These are phyloP conservation scores for Pseudozyma hubeiensis DNA, from an alignment of 1,284 basidiomycete genomes.

Conservation along the genomic window DNA sequence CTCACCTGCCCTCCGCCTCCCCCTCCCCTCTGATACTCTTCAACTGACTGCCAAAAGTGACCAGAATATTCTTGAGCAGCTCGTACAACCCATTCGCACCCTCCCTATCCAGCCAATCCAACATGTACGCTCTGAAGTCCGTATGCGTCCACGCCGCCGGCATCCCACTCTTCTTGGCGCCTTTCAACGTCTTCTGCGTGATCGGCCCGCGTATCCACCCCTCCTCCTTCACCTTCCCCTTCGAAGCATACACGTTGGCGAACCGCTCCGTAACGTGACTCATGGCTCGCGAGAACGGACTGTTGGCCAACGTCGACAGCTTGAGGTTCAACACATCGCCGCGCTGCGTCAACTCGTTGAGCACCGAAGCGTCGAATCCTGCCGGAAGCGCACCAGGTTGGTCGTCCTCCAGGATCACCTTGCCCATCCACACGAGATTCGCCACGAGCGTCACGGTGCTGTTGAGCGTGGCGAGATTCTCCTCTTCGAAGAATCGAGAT, in stretches of 20 bases:
- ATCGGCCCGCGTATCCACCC: constrained; percentile 45
- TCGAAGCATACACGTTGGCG: constrained; percentile 26
- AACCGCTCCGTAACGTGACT: constrained; percentile 34
- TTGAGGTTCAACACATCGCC: constrained; percentile 39
- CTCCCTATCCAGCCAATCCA: constrained; percentile 41
- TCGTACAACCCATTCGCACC: constrained; percentile 44
- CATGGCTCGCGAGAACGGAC: constrained; percentile 33
- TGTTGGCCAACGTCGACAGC: constrained; percentile 29
- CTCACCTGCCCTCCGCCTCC: background rate
- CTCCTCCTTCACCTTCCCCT: constrained; percentile 2
- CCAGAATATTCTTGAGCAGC: constrained; percentile 39
- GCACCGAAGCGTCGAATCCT: constrained; percentile 22
- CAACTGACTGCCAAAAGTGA: constrained; percentile 34
- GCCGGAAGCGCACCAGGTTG: constrained; percentile 14
- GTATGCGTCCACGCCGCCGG: constrained; percentile 33
- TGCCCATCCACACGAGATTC: constrained; percentile 46
- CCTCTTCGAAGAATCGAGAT: constrained; percentile 37
- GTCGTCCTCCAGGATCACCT: constrained; percentile 13
- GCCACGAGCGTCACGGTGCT: constrained; percentile 41
- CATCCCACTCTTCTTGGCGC: constrained; percentile 28
- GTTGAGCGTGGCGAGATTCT: constrained; percentile 34
- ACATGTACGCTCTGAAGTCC: constrained; percentile 41
- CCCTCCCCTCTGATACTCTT: constrained; percentile 27
- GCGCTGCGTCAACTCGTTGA: constrained; percentile 20
- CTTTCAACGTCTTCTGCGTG: constrained; percentile 29